These are phyloP conservation scores for Botrytis hyacinthi DNA, from an alignment of 2,329 filamentous ascomycete species.

Conservation along the genomic window DNA sequence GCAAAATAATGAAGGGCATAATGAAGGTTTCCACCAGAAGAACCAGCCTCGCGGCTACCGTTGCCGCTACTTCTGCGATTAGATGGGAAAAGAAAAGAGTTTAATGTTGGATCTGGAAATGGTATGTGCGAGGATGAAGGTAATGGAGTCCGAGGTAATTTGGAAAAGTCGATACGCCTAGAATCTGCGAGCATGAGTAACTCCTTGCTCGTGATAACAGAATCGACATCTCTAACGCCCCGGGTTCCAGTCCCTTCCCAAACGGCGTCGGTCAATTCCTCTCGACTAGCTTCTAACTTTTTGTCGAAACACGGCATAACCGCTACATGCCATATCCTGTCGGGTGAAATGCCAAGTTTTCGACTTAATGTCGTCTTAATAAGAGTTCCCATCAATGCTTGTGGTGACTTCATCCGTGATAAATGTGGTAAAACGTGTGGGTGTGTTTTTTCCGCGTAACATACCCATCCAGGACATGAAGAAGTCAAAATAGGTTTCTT, in stretches of 20 bases:
- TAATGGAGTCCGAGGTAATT: slow-evolving; percentile 60
- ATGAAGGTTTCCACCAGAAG: slow-evolving; percentile 85
- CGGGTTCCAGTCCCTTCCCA: slow-evolving; percentile 59
- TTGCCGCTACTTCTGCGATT: slow-evolving; percentile 43
- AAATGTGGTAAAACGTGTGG: slow-evolving; percentile 89
- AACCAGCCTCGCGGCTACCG: slow-evolving; percentile 59
- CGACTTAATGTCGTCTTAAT: slow-evolving; percentile 82
- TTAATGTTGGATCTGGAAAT: slow-evolving; percentile 72
- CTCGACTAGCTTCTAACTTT: slow-evolving; percentile 91
- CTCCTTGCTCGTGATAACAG: slow-evolving; percentile 95
- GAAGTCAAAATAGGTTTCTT: slow-evolving; percentile 72
- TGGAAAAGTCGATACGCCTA: slow-evolving; percentile 73
- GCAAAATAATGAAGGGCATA: slow-evolving; percentile 78
- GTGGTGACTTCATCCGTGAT: slow-evolving; percentile 87
- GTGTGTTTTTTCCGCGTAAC: slow-evolving; percentile 97
- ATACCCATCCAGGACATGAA: slow-evolving; percentile 96
- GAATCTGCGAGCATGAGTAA: slow-evolving; percentile 84
- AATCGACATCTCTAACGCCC: slow-evolving; percentile 85
- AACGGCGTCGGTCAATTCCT: slow-evolving; percentile 79
- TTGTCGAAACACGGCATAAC: slow-evolving; percentile 99
- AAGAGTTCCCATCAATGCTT: slow-evolving; percentile 85
- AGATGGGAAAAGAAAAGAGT: slow-evolving; percentile 72
- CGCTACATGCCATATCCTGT: slow-evolving; percentile 88
- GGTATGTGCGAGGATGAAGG: slow-evolving; percentile 46
- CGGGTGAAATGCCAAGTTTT: slow-evolving; percentile 67